Conservation (phyloP, 352 stramenopile genomes). For the Phytophthora colocasiae region DNA sequence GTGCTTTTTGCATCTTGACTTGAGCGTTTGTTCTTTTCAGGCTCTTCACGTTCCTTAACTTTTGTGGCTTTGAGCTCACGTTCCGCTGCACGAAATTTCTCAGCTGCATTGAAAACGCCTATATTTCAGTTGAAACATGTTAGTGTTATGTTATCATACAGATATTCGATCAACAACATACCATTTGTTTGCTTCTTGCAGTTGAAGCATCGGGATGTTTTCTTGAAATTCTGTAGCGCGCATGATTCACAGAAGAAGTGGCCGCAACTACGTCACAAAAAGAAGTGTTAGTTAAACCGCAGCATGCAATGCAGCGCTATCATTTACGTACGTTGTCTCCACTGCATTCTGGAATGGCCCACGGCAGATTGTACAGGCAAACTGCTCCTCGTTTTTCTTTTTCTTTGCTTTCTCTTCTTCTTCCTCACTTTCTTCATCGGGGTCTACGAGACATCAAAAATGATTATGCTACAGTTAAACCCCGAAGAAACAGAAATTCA, state of each 20-base stretch:
- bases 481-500: not conserved
- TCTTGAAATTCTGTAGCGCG: constrained; percentile 88
- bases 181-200: constrained; percentile 95
- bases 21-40: not conserved
- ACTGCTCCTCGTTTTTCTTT: constrained; percentile 82
- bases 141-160: not conserved
- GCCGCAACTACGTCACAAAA: constrained; percentile 65
- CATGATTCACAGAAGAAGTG: constrained; percentile 98
- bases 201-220: constrained; percentile 91
- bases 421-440: constrained; percentile 67
- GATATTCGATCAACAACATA: constrained; percentile 12
- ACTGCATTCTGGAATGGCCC: constrained; percentile 94
- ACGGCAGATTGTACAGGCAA: constrained; percentile 97
- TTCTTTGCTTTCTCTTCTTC: constrained; percentile 71
- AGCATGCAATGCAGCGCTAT: not conserved
- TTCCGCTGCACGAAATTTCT: constrained; percentile 75
- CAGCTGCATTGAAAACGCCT: constrained; percentile 91
- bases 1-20: not conserved
- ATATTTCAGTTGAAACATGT: not conserved
- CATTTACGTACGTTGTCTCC: constrained; percentile 80
- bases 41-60: constrained; percentile 9
- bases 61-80: constrained; percentile 38
- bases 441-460: constrained; percentile 24
- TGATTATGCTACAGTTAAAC: not conserved
- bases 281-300: not conserved